Evolutionary conservation across 768 basidiomycete genomes (phyloP).

Genomic region (Suillus americanus): DNA sequence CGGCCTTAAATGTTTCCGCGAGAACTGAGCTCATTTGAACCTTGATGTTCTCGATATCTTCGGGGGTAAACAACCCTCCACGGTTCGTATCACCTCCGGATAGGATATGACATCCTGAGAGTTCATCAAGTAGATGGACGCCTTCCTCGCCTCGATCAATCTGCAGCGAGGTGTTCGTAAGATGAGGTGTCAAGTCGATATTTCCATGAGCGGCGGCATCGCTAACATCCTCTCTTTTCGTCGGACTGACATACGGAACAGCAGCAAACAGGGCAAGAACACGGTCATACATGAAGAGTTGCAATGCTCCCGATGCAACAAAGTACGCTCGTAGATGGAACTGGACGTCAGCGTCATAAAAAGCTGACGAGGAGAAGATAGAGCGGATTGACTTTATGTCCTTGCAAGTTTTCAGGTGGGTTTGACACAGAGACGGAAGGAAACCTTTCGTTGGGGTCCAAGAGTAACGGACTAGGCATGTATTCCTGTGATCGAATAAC

Average conservation of each 20-base stretch:
- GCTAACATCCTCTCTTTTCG: conserved; percentile 24
- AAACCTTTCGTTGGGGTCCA: conserved; percentile 61
- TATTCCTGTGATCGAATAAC: conserved; percentile 67
- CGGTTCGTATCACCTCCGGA: conserved; percentile 19
- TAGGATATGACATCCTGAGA: conserved; percentile 63
- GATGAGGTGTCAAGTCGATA: conserved; percentile 67
- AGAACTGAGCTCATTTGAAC: conserved; percentile 64
- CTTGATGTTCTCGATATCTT: conserved; percentile 53
- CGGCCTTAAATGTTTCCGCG: conserved; percentile 84
- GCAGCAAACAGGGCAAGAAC: conserved; percentile 89
- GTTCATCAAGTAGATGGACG: conserved; percentile 79
- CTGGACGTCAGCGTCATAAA: conserved; percentile 41
- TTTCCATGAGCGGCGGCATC: conserved; percentile 13
- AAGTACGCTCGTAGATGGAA: conserved; percentile 95
- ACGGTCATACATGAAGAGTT: conserved; percentile 77
- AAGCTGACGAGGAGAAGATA: conserved; percentile 4
- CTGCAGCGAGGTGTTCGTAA: conserved; percentile 94
- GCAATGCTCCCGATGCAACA: conserved; percentile 72
- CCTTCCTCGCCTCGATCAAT: conserved; percentile 59
- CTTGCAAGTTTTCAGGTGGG: conserved; percentile 32
- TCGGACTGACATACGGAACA: conserved; percentile 60
- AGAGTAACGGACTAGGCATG: conserved; percentile 68
- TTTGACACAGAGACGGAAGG: conserved; percentile 25
- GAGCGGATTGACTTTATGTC: conserved; percentile 55
- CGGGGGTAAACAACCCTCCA: conserved; percentile 25